These are phyloP conservation scores for Boletus patriciae DNA, from an alignment of 768 basidiomycete genomes.

Conservation along the genomic window DNA sequence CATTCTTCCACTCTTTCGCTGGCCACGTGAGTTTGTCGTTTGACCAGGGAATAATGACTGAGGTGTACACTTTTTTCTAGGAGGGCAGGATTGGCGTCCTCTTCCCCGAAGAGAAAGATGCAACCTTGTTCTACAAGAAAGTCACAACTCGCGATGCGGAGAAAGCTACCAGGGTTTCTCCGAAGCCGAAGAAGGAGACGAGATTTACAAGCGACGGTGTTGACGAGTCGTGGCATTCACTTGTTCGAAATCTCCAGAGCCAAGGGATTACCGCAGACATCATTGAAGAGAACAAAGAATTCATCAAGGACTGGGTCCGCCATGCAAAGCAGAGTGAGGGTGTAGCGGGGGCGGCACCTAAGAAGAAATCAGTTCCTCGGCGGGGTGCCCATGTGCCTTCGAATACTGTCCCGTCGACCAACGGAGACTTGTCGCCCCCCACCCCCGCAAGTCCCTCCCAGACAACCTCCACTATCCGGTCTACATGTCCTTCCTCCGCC, in stretches of 20 bases:
- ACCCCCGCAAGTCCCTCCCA: constrained; percentile 36
- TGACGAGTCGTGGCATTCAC: constrained; percentile 82
- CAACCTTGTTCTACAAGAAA: constrained; percentile 83
- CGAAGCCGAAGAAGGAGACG: constrained; percentile 63
- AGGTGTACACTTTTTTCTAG: constrained; percentile 40
- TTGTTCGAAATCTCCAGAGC: constrained; percentile 64
- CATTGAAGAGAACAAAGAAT: constrained; percentile 78
- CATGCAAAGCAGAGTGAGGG: constrained; percentile 38
- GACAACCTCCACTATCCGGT: constrained; percentile 28
- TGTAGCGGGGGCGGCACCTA: constrained; percentile 42
- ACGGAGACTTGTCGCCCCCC: constrained; percentile 27
- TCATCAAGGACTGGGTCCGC: constrained; percentile 81
- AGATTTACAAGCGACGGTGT: constrained; percentile 88
- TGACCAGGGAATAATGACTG: neutral
- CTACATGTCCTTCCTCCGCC: constrained; percentile 12
- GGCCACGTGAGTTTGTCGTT: constrained; percentile 73
- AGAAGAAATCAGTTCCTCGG: constrained; percentile 31
- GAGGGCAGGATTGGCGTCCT: constrained; percentile 90
- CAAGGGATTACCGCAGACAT: constrained; percentile 67
- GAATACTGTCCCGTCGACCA: constrained; percentile 24
- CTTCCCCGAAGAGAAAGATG: constrained; percentile 85
- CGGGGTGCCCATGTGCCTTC: constrained; percentile 29
- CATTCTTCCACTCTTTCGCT: constrained; percentile 90
- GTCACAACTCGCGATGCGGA: constrained; percentile 64
- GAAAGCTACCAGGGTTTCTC: constrained; percentile 51